Evolutionary conservation across 2,329 filamentous ascomycete species (phyloP), one percentile per base, ranked within the genome.

Genomic region (Ophiosphaerella herpotricha): DNA sequence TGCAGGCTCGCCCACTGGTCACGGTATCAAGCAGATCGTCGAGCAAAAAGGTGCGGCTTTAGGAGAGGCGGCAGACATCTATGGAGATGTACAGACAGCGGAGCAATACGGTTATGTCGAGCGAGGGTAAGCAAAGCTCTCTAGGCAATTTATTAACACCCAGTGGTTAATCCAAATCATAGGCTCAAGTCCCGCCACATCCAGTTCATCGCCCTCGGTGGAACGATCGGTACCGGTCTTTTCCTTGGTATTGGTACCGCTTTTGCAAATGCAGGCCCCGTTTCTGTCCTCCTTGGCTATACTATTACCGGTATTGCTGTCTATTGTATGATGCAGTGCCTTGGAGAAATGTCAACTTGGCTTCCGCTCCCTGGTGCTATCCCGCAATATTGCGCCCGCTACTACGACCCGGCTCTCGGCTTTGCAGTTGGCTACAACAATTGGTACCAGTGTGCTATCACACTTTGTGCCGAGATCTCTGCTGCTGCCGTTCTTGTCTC

Each of bases 141-240:
- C 8, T 21, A 12, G 18, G 32, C 14, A 21, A 33, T 12, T 32
- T 33, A 11, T 11, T 11, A 21, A 21, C 18, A 5, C 18, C 18
- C 45, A 51, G 32, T 32, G 49, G 47, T 13, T 42, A 23, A 42
- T 52, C 7, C 7, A 35, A 32, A 7, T 12, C 16, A 21, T 45
- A 68, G 73, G 41, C 69, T 79, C 48, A 80, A 80, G 63, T 80
- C 79, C 33, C 76, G 81, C 56, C 82, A 84, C 64, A 81, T 84
- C 43, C 75, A 83, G 54, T 82, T 84, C 62, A 85, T 86, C 60
- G 82, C 82, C 12, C 75, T 85, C 12, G 81, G 82, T 46, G 82
- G 82, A 49, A 82, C 81, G 4, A 84, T 85, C 33, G 61, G 68
- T 46, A 71, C 68, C 14, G 68, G 67, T 63, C 62, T 71, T 7